Percentiles rank a stretch among this genome's conserved stretches.
These are phyloP conservation scores for Penicillium sp. DNA, from an alignment of 2,329 filamentous ascomycete genomes.

Conservation along the genomic window DNA sequence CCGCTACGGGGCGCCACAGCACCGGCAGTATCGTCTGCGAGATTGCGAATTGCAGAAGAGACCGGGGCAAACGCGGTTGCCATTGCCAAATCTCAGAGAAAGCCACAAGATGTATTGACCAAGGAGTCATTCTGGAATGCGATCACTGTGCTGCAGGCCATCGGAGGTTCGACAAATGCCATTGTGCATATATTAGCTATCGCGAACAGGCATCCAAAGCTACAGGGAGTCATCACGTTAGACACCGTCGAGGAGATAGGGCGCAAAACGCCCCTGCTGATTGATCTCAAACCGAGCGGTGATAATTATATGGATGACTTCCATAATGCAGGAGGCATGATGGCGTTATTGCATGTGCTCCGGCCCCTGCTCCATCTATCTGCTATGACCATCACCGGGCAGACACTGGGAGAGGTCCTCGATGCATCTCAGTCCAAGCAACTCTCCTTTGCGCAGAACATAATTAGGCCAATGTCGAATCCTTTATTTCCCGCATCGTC, in stretches of 20 bases:
- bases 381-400: constrained; percentile 47
- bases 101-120: constrained; percentile 45
- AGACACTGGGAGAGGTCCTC: constrained; percentile 47
- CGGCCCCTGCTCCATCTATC: constrained; percentile 46
- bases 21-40: constrained; percentile 51
- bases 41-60: constrained; percentile 53
- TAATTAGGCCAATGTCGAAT: constrained; percentile 45
- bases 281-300: constrained; percentile 53
- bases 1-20: constrained; percentile 52
- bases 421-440: constrained; percentile 43
- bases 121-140: constrained; percentile 52
- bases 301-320: constrained; percentile 56
- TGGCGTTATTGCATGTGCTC: constrained; percentile 47
- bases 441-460: constrained; percentile 41
- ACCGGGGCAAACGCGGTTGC: constrained; percentile 50
- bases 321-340: constrained; percentile 52
- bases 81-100: constrained; percentile 38
- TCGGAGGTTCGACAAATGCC: constrained; percentile 56
- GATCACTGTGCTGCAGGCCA: constrained; percentile 52
- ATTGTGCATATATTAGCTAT: constrained; percentile 55
- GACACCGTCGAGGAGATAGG: constrained; percentile 50
- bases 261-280: constrained; percentile 45
- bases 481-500: constrained; percentile 47
- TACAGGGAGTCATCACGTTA: constrained; percentile 46
- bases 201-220: constrained; percentile 50